Percentiles rank a stretch among this genome's conserved stretches.
These are phyloP conservation scores for Lignosus rhinocerotis DNA, from an alignment of 1,284 basidiomycete species.

Conservation along the genomic window DNA sequence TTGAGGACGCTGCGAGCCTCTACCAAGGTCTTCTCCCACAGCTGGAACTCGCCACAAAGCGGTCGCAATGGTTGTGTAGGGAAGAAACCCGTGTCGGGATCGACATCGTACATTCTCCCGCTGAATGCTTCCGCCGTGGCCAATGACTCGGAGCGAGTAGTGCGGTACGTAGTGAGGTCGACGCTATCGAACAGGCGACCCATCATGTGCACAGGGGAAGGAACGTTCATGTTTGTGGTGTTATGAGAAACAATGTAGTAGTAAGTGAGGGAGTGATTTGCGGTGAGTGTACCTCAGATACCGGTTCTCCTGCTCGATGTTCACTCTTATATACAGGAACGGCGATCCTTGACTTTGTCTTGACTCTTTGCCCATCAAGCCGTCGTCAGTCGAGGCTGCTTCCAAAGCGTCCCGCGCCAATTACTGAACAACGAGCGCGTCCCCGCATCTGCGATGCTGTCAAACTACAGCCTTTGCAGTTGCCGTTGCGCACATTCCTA, in stretches of 20 bases:
- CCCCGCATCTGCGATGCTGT: conserved; percentile 10
- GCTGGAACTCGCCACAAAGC: conserved; percentile 54
- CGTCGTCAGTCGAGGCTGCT: background rate
- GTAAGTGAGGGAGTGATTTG: background rate
- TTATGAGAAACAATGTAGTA: background rate
- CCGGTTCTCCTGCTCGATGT: background rate
- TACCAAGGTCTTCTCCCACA: conserved; percentile 76
- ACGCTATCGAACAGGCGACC: conserved; percentile 23
- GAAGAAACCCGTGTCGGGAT: conserved; percentile 79
- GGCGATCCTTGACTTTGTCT: background rate
- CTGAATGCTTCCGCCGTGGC: conserved; percentile 20
- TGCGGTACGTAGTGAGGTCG: conserved; percentile 20
- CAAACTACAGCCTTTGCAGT: conserved; percentile 16
- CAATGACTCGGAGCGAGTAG: conserved; percentile 11
- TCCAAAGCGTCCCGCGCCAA: conserved; percentile 1
- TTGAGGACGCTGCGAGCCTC: conserved; percentile 58
- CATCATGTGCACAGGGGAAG: conserved; percentile 38
- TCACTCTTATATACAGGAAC: conserved; percentile 1
- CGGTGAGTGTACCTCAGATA: background rate
- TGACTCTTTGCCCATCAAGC: background rate
- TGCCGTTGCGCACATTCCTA: conserved; percentile 7
- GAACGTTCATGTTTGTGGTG: conserved; percentile 34
- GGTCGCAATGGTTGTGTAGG: conserved; percentile 68
- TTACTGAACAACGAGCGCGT: background rate
- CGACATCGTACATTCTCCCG: conserved; percentile 34